Evolutionary conservation across 306 rosid genomes (phyloP).

Genomic region (Rosa rugosa): DNA sequence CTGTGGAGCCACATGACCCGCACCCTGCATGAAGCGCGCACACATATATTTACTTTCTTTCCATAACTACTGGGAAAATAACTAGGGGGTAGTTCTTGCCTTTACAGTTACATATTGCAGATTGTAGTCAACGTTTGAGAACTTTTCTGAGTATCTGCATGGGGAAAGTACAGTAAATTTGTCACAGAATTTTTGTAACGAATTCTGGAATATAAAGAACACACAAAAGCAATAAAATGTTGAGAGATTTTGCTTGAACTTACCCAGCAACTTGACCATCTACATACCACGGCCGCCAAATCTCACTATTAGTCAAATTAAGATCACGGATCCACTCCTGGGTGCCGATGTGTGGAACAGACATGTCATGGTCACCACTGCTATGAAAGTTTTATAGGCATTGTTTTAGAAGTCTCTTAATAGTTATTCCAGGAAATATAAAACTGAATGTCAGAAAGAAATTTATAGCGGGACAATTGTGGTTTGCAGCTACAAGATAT

Average conservation of each 20-base stretch:
- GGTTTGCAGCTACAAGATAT: not conserved
- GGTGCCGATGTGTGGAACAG: slow-evolving; percentile 31
- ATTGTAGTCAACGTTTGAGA: slow-evolving; percentile 8
- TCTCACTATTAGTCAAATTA: slow-evolving; percentile 12
- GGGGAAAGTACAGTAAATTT: not conserved
- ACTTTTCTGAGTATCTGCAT: slow-evolving; percentile 30
- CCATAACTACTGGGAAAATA: too few relatives aligned
- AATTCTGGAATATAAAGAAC: not conserved
- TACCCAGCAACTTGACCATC: slow-evolving; percentile 40
- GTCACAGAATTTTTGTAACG: not conserved
- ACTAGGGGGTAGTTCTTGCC: slow-evolving; percentile 10
- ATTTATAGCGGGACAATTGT: not conserved
- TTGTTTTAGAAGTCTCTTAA: not conserved
- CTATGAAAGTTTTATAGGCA: not conserved
- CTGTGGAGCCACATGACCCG: slow-evolving; percentile 31
- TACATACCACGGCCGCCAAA: slow-evolving; percentile 33
- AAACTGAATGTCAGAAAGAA: not conserved
- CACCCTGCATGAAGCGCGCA: slow-evolving; percentile 15
- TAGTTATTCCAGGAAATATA: not conserved
- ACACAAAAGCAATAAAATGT: not conserved
- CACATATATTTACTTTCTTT: not conserved
- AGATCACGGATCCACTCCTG: slow-evolving; percentile 26
- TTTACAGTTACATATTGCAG: slow-evolving; percentile 21
- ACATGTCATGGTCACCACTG: slow-evolving; percentile 35
- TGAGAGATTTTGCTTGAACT: not conserved